These are phyloP conservation scores for Paramecium primaurelia DNA, from an alignment of 73 alveolate genomes.

Conservation along the genomic window DNA sequence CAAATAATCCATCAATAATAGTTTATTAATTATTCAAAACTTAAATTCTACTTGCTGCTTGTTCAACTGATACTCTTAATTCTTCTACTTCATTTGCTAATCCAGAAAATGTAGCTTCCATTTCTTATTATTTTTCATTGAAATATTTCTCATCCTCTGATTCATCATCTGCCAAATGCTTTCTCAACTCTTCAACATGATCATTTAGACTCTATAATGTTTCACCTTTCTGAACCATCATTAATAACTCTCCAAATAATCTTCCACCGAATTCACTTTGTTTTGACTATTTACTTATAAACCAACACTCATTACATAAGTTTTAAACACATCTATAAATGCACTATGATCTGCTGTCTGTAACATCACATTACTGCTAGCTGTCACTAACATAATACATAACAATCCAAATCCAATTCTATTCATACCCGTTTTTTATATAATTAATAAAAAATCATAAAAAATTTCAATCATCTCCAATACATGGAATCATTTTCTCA, in stretches of 20 bases:
- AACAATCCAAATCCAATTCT: not conserved
- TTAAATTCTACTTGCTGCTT: not conserved
- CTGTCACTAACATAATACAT: not conserved
- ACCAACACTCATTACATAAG: not conserved
- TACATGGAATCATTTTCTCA: not conserved
- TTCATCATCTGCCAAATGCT: not conserved
- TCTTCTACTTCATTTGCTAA: not conserved
- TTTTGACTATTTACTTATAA: not conserved
- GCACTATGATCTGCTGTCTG: not conserved
- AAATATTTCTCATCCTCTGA: not conserved
- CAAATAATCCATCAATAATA: constrained; percentile 25
- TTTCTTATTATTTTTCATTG: not conserved
- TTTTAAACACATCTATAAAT: not conserved
- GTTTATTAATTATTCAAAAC: not conserved
- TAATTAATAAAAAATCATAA: not conserved
- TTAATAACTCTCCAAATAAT: not conserved
- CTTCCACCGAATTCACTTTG: constrained; percentile 2
- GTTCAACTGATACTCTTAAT: not conserved
- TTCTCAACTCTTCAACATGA: constrained; percentile 19
- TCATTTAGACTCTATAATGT: not conserved
- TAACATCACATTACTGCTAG: not conserved
- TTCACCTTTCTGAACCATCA: not conserved
- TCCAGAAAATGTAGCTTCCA: not conserved
- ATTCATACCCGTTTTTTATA: constrained; percentile 39
- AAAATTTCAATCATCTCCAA: not conserved